Percentiles rank a stretch among this genome's conserved stretches.
Evolutionary conservation across 2,329 filamentous ascomycete genomes (phyloP).

Genomic region (Alternaria arborescens): DNA sequence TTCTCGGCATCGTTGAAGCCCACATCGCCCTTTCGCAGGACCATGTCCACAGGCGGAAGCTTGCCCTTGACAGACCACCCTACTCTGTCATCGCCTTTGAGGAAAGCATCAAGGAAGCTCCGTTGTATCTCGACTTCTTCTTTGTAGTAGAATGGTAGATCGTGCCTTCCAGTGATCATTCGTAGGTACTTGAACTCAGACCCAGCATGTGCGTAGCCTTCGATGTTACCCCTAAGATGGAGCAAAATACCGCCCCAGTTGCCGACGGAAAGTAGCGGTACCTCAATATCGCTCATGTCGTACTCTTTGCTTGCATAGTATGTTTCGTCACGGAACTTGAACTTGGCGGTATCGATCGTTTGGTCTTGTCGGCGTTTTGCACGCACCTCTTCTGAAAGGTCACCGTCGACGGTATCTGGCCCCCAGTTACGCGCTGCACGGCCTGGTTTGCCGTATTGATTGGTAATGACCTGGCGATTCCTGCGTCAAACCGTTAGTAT

Average conservation of each 20-base stretch:
- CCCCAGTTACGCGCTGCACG: constrained; percentile 63
- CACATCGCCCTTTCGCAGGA: constrained; percentile 71
- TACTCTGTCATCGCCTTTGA: constrained; percentile 70
- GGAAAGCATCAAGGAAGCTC: constrained; percentile 74
- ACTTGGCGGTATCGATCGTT: constrained; percentile 46
- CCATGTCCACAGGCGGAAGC: constrained; percentile 67
- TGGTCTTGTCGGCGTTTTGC: constrained; percentile 56
- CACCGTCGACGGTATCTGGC: constrained; percentile 66
- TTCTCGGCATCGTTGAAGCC: constrained; percentile 71
- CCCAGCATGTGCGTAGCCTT: constrained; percentile 70
- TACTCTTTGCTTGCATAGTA: constrained; percentile 74
- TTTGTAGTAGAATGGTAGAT: constrained; percentile 75
- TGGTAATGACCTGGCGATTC: constrained; percentile 71
- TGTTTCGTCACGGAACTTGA: constrained; percentile 67
- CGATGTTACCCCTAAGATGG: constrained; percentile 73
- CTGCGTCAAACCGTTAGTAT: constrained; percentile 40
- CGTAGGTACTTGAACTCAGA: constrained; percentile 74
- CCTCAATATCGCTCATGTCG: constrained; percentile 69
- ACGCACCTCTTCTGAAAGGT: constrained; percentile 63
- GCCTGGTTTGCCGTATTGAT: constrained; percentile 71
- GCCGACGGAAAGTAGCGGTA: constrained; percentile 71
- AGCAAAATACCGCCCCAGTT: constrained; percentile 77
- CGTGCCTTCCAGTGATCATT: constrained; percentile 74
- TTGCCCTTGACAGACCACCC: constrained; percentile 69
- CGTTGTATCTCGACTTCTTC: constrained; percentile 73